Evolutionary conservation across 495 filamentous ascomycete genomes (phyloP).

Genomic region (Penicillium egyptiacum): DNA sequence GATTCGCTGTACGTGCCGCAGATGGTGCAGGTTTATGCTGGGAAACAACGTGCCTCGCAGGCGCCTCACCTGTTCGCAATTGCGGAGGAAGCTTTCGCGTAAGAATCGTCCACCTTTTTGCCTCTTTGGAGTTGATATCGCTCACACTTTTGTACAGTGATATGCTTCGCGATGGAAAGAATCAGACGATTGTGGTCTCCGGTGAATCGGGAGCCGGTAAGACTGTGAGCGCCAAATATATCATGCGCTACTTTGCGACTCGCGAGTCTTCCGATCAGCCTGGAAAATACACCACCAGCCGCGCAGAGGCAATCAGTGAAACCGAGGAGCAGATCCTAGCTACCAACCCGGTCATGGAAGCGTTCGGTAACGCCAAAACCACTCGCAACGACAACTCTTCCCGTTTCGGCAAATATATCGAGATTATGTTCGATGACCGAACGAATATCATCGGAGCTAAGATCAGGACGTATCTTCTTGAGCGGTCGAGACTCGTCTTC

Average conservation of each 20-base stretch:
- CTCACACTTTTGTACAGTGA: constrained; percentile 56
- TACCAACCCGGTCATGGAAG: constrained; percentile 99
- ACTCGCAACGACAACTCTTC: constrained; percentile 99
- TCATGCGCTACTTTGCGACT: constrained; percentile 99
- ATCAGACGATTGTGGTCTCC: constrained; percentile 98
- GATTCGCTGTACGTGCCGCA: constrained; percentile 98
- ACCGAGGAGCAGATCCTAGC: constrained; percentile 98
- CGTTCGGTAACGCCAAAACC: constrained; percentile 98
- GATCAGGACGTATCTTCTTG: constrained; percentile 92
- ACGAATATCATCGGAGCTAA: constrained; percentile 98
- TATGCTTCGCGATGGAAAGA: constrained; percentile 93
- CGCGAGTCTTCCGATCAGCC: constrained; percentile 91
- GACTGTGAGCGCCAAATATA: constrained; percentile 99
- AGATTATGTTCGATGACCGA: constrained; percentile 96
- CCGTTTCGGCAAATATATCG: constrained; percentile 98
- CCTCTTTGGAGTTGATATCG: not conserved
- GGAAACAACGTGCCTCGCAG: constrained; percentile 93
- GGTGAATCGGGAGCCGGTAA: constrained; percentile 98
- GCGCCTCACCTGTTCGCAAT: constrained; percentile 98
- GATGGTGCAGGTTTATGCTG: constrained; percentile 98
- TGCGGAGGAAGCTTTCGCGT: constrained; percentile 98
- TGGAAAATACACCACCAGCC: constrained; percentile 72
- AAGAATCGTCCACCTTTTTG: constrained; percentile 35
- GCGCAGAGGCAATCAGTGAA: constrained; percentile 89
- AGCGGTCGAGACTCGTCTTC: constrained; percentile 96